A percentile compares a stretch with the other conserved stretches of the same genome.
phyloP scores from a whole-genome alignment of 2,329 filamentous ascomycete genomes.

The Penicillium sp. region DNA sequence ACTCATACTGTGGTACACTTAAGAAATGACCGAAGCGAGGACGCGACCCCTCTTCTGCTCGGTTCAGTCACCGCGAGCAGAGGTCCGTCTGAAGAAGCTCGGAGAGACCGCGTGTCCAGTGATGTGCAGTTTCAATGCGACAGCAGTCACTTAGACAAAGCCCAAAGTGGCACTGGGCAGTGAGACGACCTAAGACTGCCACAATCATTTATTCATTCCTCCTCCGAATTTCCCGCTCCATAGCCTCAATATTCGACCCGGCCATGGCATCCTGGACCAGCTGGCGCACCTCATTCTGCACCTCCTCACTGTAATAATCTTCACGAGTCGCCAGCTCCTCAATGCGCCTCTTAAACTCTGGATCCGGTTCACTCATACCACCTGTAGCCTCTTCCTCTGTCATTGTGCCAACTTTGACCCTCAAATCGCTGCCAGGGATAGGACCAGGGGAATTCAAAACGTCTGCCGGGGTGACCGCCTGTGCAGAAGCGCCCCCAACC shows the following conservation, averaged over 20 bases:
- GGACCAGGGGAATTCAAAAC: conserved; percentile 53
- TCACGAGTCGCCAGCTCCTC: conserved; percentile 80
- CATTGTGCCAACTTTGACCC: conserved; percentile 73
- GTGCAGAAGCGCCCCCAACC: conserved; percentile 28
- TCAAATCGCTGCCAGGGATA: conserved; percentile 66
- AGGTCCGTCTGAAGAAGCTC: not conserved
- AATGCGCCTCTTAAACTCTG: conserved; percentile 79
- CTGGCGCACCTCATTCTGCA: conserved; percentile 72
- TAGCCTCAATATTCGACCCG: conserved; percentile 58
- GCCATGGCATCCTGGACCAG: conserved; percentile 76
- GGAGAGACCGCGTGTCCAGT: not conserved
- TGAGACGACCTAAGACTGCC: conserved; percentile 1
- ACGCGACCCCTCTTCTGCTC: not conserved
- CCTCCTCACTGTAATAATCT: conserved; percentile 77
- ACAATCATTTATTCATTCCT: conserved; percentile 52
- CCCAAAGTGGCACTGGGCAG: not conserved
- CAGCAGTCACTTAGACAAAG: not conserved
- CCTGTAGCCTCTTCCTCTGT: conserved; percentile 54
- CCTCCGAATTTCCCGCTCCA: conserved; percentile 62
- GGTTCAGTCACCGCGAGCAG: not conserved
- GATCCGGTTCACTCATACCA: conserved; percentile 64
- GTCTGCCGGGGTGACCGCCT: conserved; percentile 22
- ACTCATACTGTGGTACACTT: not conserved
- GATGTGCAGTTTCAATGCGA: not conserved
- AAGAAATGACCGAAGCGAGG: too few relatives aligned